Evolutionary conservation across 2,329 filamentous ascomycete genomes (phyloP), one percentile per base, ranked within the genome.

Genomic region (Samsoniella hepiali): DNA sequence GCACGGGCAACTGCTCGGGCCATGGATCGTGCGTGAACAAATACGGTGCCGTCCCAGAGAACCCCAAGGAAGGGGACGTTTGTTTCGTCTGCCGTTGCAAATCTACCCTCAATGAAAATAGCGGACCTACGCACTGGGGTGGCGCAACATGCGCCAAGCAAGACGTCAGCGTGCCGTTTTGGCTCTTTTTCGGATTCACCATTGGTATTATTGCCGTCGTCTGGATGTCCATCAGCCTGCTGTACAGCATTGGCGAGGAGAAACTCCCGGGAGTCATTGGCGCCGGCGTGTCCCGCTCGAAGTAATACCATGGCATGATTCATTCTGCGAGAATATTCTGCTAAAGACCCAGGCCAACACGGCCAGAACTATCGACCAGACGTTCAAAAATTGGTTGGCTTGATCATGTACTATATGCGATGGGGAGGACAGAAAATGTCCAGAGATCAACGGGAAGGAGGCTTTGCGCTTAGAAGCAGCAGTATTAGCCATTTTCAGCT

Each of bases 181-280:
- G 93, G 86, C 79, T 99, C 58, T 88, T 99, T 70, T 84, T 86
- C 13, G 87, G 88, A 8, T 90, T 95, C 69, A 88, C 85, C 4
- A 78, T 97, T 55, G 77, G 87, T 44, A 80, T 96, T 66, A 77
- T 95, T 1, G 83, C 85, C 54, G 77, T 91, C 44, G 78, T 96
- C 34, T 82, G 81, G 44, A 88, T 90, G 73, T 87, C 86, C 11
- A 88, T 98, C 69, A 87, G 88, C 6, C 80, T 96, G 82, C 76
- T 99, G 61, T 95, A 89, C 76, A 88, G 81, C 66, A 91, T 98
- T 71, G 95, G 94, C 40, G 86, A 90, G 74, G 88, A 96, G 79
- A 90, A 93, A 77, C 81, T 98, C 67, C 95, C 95, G 0, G 93
- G 93, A 69, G 94, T 99, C 9, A 93, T 99, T 75, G 92, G 93